Conservation (phyloP, 108 stramenopile species). For the Parietichytrium sp. region DNA sequence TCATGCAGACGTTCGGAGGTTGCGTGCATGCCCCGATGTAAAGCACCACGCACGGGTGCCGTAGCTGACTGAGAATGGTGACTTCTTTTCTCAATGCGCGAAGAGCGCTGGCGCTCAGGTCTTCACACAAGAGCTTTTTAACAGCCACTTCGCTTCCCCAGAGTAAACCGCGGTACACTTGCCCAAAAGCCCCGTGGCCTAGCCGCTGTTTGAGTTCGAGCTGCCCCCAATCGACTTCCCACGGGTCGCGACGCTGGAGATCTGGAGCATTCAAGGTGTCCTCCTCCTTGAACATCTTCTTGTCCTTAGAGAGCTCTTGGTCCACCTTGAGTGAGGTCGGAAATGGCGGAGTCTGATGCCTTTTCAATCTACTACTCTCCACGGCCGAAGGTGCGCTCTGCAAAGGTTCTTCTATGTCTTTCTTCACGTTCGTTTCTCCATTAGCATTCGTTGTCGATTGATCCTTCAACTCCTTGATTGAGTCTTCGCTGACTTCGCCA, state of each 20-base stretch:
- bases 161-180: slow-evolving; percentile 38
- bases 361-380: not conserved
- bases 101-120: not conserved
- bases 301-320: not conserved
- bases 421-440: too few species aligned
- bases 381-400: not conserved
- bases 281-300: not conserved
- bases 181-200: slow-evolving; percentile 34
- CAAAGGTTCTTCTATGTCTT: too few species aligned
- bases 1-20: slow-evolving; percentile 78
- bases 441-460: too few species aligned
- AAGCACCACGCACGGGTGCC: slow-evolving; percentile 88
- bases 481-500: too few species aligned
- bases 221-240: slow-evolving; percentile 39
- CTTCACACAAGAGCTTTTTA: not conserved
- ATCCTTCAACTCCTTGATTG: too few species aligned
- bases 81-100: slow-evolving; percentile 34
- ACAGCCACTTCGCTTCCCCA: slow-evolving; percentile 46
- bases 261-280: slow-evolving; percentile 30
- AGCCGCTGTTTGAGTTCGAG: not conserved
- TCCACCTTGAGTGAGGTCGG: not conserved
- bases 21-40: slow-evolving; percentile 82
- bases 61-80: slow-evolving; percentile 66
- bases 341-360: not conserved
- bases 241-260: not conserved